phyloP scores from a whole-genome alignment of 805 yeast genomes.

The Spathaspora boniae region DNA sequence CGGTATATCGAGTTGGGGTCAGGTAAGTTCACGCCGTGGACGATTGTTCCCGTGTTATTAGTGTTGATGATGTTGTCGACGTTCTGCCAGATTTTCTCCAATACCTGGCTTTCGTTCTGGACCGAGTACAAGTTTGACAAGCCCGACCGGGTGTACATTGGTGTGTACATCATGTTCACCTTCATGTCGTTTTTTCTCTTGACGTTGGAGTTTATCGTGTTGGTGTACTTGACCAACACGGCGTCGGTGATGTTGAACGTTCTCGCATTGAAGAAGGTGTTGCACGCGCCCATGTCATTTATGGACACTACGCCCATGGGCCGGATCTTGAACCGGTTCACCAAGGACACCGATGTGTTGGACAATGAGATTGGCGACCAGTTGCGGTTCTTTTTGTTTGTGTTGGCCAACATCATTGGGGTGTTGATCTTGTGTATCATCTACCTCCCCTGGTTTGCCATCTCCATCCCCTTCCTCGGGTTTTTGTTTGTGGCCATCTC shows the following conservation, averaged over 20 bases:
- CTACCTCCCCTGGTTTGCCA: slow-evolving; percentile 40
- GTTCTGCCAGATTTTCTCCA: slow-evolving; percentile 56
- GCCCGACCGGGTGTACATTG: slow-evolving; percentile 62
- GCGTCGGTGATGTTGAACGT: slow-evolving; percentile 62
- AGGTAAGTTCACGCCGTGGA: slow-evolving; percentile 37
- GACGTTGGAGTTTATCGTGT: slow-evolving; percentile 38
- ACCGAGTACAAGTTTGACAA: slow-evolving; percentile 49
- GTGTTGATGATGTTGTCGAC: slow-evolving; percentile 31
- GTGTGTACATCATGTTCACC: slow-evolving; percentile 63
- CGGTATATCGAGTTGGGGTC: slow-evolving; percentile 54
- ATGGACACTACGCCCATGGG: slow-evolving; percentile 89
- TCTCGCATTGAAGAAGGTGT: slow-evolving; percentile 52
- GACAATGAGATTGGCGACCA: slow-evolving; percentile 79
- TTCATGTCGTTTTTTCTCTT: slow-evolving; percentile 46
- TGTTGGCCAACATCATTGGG: slow-evolving; percentile 55
- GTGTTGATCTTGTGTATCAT: slow-evolving; percentile 37
- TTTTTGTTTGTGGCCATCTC: slow-evolving; percentile 24
- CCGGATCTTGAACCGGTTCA: slow-evolving; percentile 77
- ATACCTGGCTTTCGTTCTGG: slow-evolving; percentile 87
- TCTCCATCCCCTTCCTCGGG: slow-evolving; percentile 31
- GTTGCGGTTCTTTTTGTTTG: slow-evolving; percentile 55
- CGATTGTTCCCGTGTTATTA: slow-evolving; percentile 20
- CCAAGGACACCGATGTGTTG: slow-evolving; percentile 81
- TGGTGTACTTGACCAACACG: slow-evolving; percentile 48
- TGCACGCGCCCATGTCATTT: slow-evolving; percentile 79